Evolutionary conservation across 2,329 filamentous ascomycete species (phyloP).

Genomic region (Aspergillus fumigatiaffinis): DNA sequence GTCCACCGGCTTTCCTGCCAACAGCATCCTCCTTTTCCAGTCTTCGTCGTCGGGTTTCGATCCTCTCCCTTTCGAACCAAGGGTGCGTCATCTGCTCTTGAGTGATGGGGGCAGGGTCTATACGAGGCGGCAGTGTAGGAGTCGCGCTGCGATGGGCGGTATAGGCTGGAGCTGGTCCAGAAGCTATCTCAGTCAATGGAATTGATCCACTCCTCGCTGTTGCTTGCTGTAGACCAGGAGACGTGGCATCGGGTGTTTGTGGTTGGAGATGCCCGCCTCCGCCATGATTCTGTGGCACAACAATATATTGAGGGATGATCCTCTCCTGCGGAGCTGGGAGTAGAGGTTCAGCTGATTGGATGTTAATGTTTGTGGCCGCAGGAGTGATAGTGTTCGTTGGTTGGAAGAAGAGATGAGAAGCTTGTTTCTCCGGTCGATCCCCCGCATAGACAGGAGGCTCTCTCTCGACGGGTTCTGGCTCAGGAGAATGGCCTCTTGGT

Average conservation of each 20-base stretch:
- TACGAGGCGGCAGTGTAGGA: conserved; percentile 22
- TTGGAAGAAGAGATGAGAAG: conserved; percentile 11
- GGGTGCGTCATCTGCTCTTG: conserved; percentile 21
- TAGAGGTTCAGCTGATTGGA: conserved; percentile 30
- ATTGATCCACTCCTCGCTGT: conserved; percentile 63
- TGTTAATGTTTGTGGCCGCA: conserved; percentile 11
- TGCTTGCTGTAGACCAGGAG: conserved; percentile 58
- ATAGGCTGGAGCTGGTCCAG: conserved; percentile 31
- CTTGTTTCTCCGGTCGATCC: conserved; percentile 1
- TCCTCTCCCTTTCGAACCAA: conserved; percentile 26
- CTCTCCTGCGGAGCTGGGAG: conserved; percentile 43
- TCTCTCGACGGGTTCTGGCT: background rate
- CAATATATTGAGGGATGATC: conserved; percentile 46
- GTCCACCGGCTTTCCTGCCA: conserved; percentile 55
- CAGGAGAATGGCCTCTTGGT: background rate
- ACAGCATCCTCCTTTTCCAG: conserved; percentile 64
- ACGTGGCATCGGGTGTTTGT: conserved; percentile 58
- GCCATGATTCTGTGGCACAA: conserved; percentile 53
- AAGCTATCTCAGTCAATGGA: conserved; percentile 56
- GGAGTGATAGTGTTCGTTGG: conserved; percentile 6
- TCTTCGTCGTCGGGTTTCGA: conserved; percentile 52
- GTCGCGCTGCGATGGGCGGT: conserved; percentile 25
- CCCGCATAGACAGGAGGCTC: background rate
- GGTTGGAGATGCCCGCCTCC: conserved; percentile 29
- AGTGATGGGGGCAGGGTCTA: conserved; percentile 21